Percentiles rank a stretch among this genome's conserved stretches.
Conservation (phyloP, 495 filamentous ascomycete species). For the Penicillium turbatum region DNA sequence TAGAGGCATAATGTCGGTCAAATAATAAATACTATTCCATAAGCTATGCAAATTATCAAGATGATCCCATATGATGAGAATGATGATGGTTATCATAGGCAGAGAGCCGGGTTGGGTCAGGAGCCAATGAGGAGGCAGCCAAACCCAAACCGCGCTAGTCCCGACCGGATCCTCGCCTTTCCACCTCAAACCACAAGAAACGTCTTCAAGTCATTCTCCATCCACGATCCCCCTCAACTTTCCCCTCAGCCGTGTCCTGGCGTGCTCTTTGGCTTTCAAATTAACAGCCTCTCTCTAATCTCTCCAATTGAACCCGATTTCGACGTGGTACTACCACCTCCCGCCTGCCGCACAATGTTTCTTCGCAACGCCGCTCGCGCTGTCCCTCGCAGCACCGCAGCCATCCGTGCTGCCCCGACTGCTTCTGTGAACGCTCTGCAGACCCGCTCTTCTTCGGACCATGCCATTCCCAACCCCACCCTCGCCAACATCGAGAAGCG, state of each 20-base stretch:
- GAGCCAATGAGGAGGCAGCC: constrained; percentile 35
- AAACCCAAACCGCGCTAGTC: constrained; percentile 40
- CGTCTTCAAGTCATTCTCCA: constrained; percentile 36
- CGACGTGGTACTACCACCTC: constrained; percentile 32
- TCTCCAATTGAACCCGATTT: constrained; percentile 30
- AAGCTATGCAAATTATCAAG: neutral
- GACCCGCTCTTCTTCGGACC: constrained; percentile 63
- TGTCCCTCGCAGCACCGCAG: constrained; percentile 44
- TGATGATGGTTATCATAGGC: constrained; percentile 26
- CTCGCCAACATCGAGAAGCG: constrained; percentile 98
- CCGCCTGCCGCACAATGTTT: constrained; percentile 46
- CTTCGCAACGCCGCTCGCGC: constrained; percentile 44
- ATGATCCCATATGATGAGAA: constrained; percentile 17
- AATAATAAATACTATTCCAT: neutral
- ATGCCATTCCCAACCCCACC: constrained; percentile 96
- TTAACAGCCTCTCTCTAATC: constrained; percentile 18
- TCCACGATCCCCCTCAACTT: constrained; percentile 39
- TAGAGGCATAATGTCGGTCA: neutral
- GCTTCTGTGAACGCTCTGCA: constrained; percentile 48
- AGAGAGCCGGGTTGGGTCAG: constrained; percentile 15
- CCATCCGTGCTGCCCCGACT: constrained; percentile 40
- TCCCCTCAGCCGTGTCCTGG: constrained; percentile 23
- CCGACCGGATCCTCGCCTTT: constrained; percentile 41
- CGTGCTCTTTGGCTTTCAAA: constrained; percentile 23
- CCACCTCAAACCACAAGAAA: constrained; percentile 43